phyloP scores from a whole-genome alignment of 2,329 filamentous ascomycete species.

The Hypoxylon sp. region DNA sequence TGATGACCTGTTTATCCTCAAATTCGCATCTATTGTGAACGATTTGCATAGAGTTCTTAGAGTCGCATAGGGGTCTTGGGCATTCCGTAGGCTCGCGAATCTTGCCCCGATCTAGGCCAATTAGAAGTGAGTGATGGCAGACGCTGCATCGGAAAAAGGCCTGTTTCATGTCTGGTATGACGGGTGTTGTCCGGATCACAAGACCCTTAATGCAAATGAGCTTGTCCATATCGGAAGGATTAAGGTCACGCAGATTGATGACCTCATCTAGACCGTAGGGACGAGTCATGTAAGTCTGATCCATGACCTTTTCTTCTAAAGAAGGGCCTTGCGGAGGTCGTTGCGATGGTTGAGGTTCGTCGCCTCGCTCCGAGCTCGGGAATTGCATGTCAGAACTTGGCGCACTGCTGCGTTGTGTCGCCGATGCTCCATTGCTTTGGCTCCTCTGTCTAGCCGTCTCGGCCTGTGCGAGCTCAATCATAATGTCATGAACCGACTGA shows the following conservation, averaged over 20 bases:
- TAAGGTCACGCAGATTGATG: conserved; percentile 93
- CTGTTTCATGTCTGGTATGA: conserved; percentile 99
- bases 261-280: conserved; percentile 90
- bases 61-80: conserved; percentile 83
- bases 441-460: conserved; percentile 79
- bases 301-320: conserved; percentile 85
- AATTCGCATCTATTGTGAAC: conserved; percentile 96
- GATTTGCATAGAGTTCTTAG: conserved; percentile 97
- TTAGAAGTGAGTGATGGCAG: conserved; percentile 91
- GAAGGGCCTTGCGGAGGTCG: conserved; percentile 66
- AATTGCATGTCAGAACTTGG: conserved; percentile 82
- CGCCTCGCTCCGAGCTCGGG: conserved; percentile 82
- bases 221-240: conserved; percentile 96
- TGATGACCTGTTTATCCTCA: conserved; percentile 98
- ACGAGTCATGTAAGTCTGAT: conserved; percentile 85
- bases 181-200: conserved; percentile 94
- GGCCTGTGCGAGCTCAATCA: conserved; percentile 88
- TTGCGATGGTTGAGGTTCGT: conserved; percentile 62
- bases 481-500: conserved; percentile 91
- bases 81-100: conserved; percentile 95
- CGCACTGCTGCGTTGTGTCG: conserved; percentile 70
- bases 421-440: conserved; percentile 54
- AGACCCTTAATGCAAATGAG: conserved; percentile 95
- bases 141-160: conserved; percentile 97
- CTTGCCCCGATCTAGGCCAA: conserved; percentile 94